Evolutionary conservation across 2,329 filamentous ascomycete species (phyloP).

Genomic region (Fusarium sulawesiense): DNA sequence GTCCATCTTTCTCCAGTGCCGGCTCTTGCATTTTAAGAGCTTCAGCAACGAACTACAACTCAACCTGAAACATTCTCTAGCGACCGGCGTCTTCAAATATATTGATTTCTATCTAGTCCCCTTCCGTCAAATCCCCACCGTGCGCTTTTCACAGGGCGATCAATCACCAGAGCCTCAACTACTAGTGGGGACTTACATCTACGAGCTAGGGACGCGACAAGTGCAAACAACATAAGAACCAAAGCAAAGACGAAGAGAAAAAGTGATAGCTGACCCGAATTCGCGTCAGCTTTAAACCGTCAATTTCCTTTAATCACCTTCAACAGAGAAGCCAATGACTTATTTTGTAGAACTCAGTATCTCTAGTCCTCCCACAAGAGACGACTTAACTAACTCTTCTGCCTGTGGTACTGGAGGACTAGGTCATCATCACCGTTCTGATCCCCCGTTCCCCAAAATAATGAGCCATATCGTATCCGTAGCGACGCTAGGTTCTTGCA

Average conservation of each 20-base stretch:
- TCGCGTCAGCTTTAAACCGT: background rate
- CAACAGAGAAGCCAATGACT: background rate
- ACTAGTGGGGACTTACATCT: background rate
- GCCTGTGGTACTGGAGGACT: background rate
- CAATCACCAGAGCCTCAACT: background rate
- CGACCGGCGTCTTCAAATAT: background rate
- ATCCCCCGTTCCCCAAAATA: background rate
- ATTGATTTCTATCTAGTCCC: background rate
- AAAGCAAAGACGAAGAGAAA: background rate
- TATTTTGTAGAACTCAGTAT: conserved; percentile 1
- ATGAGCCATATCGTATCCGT: background rate
- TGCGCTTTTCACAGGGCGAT: conserved; percentile 19
- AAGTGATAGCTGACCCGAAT: background rate
- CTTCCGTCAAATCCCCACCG: background rate
- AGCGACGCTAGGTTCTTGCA: background rate
- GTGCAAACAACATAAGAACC: background rate
- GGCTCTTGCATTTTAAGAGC: background rate
- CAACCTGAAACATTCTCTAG: background rate
- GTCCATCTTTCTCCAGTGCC: background rate
- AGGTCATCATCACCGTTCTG: background rate
- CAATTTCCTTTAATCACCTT: background rate
- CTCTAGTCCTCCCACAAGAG: background rate
- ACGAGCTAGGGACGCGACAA: background rate
- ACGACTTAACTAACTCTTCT: background rate
- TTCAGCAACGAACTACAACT: background rate